Evolutionary conservation across 805 yeast genomes (phyloP).

Genomic region (Zygosaccharomyces kombuchaensis): DNA sequence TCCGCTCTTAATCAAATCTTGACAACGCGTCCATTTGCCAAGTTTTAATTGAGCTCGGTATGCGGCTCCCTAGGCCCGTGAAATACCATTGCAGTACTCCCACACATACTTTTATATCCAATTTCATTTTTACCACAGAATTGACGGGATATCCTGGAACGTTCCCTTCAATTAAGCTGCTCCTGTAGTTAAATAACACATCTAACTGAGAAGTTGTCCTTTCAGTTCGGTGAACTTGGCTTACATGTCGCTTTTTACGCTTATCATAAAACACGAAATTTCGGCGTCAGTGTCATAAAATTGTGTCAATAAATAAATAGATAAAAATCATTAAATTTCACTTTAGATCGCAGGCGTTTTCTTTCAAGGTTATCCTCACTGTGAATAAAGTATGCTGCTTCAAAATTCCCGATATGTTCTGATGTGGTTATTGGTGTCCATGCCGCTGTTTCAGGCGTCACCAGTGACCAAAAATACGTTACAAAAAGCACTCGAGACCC

Average conservation of each 20-base stretch:
- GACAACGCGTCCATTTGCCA: conserved; percentile 2
- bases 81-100: background rate
- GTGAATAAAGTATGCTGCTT: background rate
- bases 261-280: background rate
- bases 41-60: background rate
- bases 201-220: conserved; percentile 12
- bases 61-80: background rate
- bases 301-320: conserved; percentile 2
- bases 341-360: background rate
- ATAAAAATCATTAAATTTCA: background rate
- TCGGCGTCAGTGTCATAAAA: background rate
- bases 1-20: background rate
- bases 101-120: conserved; percentile 31
- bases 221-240: conserved; percentile 2
- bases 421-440: background rate
- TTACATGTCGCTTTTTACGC: background rate
- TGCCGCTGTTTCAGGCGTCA: background rate
- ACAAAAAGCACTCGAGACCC: conserved; percentile 11
- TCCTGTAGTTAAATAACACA: conserved; percentile 4
- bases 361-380: too few relatives aligned
- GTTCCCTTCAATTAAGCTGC: background rate
- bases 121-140: conserved; percentile 20
- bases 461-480: conserved; percentile 3
- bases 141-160: background rate
- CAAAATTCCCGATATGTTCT: background rate